phyloP scores from a whole-genome alignment of 2,329 filamentous ascomycete genomes.

The Graphilbum sp. region DNA sequence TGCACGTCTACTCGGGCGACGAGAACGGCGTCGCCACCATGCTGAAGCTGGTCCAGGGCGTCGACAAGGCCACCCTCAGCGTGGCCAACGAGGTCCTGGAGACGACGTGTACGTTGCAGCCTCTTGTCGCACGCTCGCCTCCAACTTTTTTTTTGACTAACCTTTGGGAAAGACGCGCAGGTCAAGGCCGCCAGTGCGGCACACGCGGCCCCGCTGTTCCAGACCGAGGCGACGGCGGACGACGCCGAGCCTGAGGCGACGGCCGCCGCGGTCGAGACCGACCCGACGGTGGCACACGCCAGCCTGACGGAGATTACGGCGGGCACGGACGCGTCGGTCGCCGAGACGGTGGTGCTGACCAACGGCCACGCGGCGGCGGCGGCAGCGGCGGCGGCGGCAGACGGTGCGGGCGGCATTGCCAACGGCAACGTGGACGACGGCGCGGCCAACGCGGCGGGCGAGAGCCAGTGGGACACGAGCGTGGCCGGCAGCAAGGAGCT shows the following conservation, averaged over 20 bases:
- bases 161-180: constrained; percentile 34
- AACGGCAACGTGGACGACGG: constrained; percentile 35
- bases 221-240: constrained; percentile 15
- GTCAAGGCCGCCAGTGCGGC: constrained; percentile 39
- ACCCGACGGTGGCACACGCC: constrained; percentile 52
- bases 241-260: constrained; percentile 16
- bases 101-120: constrained; percentile 50
- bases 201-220: constrained; percentile 28
- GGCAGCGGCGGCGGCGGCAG: constrained; percentile 18
- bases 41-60: constrained; percentile 59
- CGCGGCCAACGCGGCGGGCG: constrained; percentile 42
- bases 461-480: constrained; percentile 45
- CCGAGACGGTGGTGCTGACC: background rate
- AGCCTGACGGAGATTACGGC: constrained; percentile 49
- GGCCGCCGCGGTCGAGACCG: constrained; percentile 27
- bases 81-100: constrained; percentile 48
- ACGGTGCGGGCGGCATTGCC: constrained; percentile 16
- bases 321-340: constrained; percentile 8
- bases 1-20: constrained; percentile 66
- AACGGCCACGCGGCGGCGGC: constrained; percentile 4
- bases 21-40: constrained; percentile 58
- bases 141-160: too few species aligned
- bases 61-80: constrained; percentile 47
- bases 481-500: constrained; percentile 19
- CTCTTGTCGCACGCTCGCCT: background rate